Evolutionary conservation across 768 basidiomycete genomes (phyloP).

Genomic region (Daedalea quercina): DNA sequence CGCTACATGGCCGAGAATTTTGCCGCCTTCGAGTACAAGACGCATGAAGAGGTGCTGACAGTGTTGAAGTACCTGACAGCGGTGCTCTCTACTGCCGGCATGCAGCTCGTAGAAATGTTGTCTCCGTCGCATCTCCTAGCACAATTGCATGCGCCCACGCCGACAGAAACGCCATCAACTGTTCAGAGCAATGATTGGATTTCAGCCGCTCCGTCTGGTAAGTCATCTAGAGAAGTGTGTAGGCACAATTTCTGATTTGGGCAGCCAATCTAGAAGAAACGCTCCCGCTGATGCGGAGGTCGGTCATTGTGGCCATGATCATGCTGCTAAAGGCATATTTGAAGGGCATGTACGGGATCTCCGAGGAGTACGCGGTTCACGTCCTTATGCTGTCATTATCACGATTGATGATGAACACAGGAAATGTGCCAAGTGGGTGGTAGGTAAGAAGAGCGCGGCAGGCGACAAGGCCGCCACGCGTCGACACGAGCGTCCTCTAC

Average conservation of each 20-base stretch:
- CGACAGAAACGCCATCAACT: too few species aligned
- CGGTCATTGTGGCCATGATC: conserved; percentile 75
- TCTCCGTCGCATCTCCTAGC: conserved; percentile 66
- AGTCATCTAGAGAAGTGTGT: not conserved
- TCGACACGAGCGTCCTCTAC: conserved; percentile 53
- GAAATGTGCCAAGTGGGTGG: conserved; percentile 84
- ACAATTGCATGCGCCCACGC: conserved; percentile 40
- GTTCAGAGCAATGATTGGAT: too few species aligned
- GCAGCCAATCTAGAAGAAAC: not conserved
- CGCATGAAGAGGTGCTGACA: conserved; percentile 85
- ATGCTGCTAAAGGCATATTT: conserved; percentile 86
- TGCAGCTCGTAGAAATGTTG: conserved; percentile 70
- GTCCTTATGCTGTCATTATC: not conserved
- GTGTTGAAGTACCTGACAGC: conserved; percentile 76
- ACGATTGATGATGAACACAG: conserved; percentile 31
- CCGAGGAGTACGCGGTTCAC: conserved; percentile 72
- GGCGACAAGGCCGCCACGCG: conserved; percentile 78
- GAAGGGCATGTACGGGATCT: conserved; percentile 74
- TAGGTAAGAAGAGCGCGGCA: conserved; percentile 83
- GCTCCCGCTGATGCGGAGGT: conserved; percentile 45
- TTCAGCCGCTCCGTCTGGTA: too few species aligned
- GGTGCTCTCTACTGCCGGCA: conserved; percentile 71
- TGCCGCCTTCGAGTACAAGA: conserved; percentile 88
- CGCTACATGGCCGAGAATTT: conserved; percentile 97
- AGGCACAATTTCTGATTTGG: too few species aligned